Conservation (phyloP, 1,284 basidiomycete species). For the Heterobasidion parviporum region DNA sequence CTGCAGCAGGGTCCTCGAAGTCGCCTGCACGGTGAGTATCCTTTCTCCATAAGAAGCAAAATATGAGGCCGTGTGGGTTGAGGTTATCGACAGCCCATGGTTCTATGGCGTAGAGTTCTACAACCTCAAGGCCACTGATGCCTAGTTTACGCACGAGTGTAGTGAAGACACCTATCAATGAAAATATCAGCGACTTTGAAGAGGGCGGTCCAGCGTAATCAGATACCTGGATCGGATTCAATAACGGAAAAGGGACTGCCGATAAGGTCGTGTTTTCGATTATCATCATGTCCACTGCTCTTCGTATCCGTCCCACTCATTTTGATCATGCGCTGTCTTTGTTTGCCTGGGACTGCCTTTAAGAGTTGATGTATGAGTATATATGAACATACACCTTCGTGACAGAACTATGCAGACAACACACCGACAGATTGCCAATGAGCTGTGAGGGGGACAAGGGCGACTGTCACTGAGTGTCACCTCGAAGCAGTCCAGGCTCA, state of each 20-base stretch:
- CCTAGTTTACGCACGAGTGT: slow-evolving; percentile 45
- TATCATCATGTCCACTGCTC: not conserved
- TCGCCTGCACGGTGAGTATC: slow-evolving; percentile 36
- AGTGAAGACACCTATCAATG: slow-evolving; percentile 43
- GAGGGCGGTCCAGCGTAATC: not conserved
- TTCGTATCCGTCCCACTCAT: not conserved
- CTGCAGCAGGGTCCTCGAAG: slow-evolving; percentile 44
- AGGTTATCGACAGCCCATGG: slow-evolving; percentile 53
- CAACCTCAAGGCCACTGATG: slow-evolving; percentile 39
- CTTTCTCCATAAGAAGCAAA: slow-evolving; percentile 50
- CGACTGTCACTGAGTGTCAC: too few species aligned
- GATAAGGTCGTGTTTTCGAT: slow-evolving; percentile 31
- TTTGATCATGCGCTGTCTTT: not conserved
- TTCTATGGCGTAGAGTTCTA: slow-evolving; percentile 54
- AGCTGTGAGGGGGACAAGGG: too few species aligned
- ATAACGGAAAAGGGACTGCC: slow-evolving; percentile 52
- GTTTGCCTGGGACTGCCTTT: not conserved
- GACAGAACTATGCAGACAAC: too few species aligned
- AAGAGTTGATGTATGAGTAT: not conserved
- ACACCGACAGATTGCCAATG: too few species aligned
- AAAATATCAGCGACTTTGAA: not conserved
- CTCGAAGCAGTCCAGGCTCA: too few species aligned
- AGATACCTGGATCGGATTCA: slow-evolving; percentile 52
- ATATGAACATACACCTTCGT: not conserved
- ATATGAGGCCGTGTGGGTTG: slow-evolving; percentile 42